Evolutionary conservation across 306 rosid species (phyloP), one percentile per base, ranked within the genome.

Genomic region (Erythrophleum fordii): DNA sequence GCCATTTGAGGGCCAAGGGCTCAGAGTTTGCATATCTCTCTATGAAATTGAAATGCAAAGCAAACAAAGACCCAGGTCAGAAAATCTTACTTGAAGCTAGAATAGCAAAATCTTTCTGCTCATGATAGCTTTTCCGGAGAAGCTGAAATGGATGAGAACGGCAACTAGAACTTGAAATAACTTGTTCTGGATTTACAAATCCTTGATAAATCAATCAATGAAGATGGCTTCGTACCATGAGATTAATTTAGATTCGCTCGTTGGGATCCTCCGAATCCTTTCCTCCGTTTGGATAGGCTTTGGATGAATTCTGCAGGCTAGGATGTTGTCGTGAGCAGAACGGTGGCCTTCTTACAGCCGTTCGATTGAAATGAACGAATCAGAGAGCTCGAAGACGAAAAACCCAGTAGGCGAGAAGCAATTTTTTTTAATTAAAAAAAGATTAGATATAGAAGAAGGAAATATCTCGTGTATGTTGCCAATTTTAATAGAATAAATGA

Each of bases 21-120:
- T 72, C 76, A 85, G 78, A 85, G 88, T 53, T 74, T 89, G 91
- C 92, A 91, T 59, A 5, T 85, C 76, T 81, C 83, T 65, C 45
- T 67, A 20, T 26, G 81, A 77, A 82, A 79, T 58, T 75, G 39
- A 83, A 49, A 67, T 75, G 17, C 39, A 52, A 77, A 78, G 34
- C 58, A 16, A 58, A 16, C 37, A 53, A 59, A 58, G 51, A 83
- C 65, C 73, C 66, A 69, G 69, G 37, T 28, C 49, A 39, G 44
- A 10, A 71, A 73, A 25, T 59, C 80, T 69, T 42, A 34, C 69
- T 5, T 61, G 62, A 31, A 53, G 20, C 22, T 46, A 58, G 67
- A 29, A 77, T 39, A 48, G 49, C 11, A 44, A n/a, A 10, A 66
- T 39, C 34, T 26, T 61, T 35, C 13, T 46, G 55, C 73, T 77